These are phyloP conservation scores for Chalciporus chontae DNA, from an alignment of 768 basidiomycete genomes.

Conservation along the genomic window DNA sequence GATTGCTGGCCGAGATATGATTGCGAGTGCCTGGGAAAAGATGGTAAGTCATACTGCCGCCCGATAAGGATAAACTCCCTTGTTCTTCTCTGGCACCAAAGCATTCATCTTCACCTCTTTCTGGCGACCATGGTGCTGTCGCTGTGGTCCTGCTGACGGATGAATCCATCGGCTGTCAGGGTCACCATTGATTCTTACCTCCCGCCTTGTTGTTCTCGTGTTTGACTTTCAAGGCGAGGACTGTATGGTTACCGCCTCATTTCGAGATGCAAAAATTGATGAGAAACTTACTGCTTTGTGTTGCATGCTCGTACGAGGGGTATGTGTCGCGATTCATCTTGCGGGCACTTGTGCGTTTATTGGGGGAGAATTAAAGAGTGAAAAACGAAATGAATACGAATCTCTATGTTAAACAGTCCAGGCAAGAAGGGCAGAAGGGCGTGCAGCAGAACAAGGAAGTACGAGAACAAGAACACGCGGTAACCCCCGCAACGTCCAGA, in stretches of 20 bases:
- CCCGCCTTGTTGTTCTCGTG: not conserved
- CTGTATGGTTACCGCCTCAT: not conserved
- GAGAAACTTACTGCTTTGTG: slow-evolving; percentile 28
- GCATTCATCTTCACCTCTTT: slow-evolving; percentile 1
- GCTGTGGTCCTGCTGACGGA: slow-evolving; percentile 10
- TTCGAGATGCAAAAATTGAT: not conserved
- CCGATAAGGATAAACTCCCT: slow-evolving; percentile 3
- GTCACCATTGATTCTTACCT: slow-evolving; percentile 9
- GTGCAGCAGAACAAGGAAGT: slow-evolving; percentile 25
- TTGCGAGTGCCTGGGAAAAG: slow-evolving; percentile 9
- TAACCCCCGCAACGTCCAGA: slow-evolving; percentile 10
- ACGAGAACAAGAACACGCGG: slow-evolving; percentile 28
- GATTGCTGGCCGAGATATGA: slow-evolving; percentile 45
- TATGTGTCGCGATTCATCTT: slow-evolving; percentile 32
- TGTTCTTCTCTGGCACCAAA: slow-evolving; percentile 1
- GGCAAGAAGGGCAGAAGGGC: slow-evolving; percentile 16
- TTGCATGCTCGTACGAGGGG: slow-evolving; percentile 34
- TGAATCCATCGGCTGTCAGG: not conserved
- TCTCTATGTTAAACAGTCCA: slow-evolving; percentile 3
- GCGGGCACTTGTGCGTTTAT: slow-evolving; percentile 1
- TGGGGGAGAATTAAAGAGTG: slow-evolving; percentile 13
- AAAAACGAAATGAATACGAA: slow-evolving; percentile 8
- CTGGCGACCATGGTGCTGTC: slow-evolving; percentile 7
- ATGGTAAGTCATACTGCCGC: slow-evolving; percentile 5
- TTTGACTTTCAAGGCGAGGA: slow-evolving; percentile 1